Percentiles rank a stretch among this genome's conserved stretches.
Conservation (phyloP, 257 asterid species). For the Jaltomata sinuosa region DNA sequence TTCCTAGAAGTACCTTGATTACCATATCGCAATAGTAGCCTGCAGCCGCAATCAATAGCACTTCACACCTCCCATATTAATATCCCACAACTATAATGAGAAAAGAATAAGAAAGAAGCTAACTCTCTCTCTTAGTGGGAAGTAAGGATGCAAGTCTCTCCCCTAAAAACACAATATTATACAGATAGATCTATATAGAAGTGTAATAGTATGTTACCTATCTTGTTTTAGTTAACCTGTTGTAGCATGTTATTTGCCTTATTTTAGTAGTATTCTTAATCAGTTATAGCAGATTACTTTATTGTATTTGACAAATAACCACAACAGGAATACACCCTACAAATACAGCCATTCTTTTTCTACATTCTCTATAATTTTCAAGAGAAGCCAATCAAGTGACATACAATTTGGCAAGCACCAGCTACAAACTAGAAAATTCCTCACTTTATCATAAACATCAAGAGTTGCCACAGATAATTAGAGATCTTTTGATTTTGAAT, state of each 20-base stretch:
- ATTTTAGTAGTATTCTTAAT: background rate
- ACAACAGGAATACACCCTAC: too few species aligned
- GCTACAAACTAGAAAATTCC: background rate
- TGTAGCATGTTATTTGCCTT: background rate
- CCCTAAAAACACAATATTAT: background rate
- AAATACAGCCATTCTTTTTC: too few species aligned
- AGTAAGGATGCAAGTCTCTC: too few species aligned
- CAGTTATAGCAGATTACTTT: background rate
- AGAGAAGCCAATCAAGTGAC: background rate
- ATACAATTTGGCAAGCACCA: background rate
- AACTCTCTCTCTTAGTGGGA: too few species aligned
- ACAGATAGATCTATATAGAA: background rate
- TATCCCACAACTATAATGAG: background rate
- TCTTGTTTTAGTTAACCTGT: background rate
- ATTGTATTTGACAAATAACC: background rate
- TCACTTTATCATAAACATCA: background rate
- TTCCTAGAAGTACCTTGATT: background rate
- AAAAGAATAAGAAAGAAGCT: background rate
- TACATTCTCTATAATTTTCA: too few species aligned
- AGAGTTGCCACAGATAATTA: background rate
- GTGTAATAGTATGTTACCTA: background rate
- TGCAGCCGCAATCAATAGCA: background rate
- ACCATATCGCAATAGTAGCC: background rate
- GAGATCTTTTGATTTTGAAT: background rate
- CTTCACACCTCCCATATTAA: background rate